These are phyloP conservation scores for Stemphylium beticola DNA, from an alignment of 2,329 filamentous ascomycete species.

Conservation along the genomic window DNA sequence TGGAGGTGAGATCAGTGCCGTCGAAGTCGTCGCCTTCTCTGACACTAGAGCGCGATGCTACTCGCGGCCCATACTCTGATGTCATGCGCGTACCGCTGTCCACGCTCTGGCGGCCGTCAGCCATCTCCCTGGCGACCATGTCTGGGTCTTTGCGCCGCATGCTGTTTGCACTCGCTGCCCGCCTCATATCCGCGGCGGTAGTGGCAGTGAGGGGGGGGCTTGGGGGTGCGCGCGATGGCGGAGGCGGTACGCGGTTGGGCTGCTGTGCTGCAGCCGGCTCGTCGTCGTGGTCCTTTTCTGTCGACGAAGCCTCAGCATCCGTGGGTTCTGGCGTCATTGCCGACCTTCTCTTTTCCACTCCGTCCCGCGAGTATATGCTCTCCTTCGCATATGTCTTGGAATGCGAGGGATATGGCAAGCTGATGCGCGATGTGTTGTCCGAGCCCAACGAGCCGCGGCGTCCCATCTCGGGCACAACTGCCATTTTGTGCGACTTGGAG, in stretches of 20 bases:
- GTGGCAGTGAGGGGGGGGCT: conserved; percentile 56
- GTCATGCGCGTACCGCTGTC: conserved; percentile 49
- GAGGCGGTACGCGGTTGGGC: conserved; percentile 26
- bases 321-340: conserved; percentile 51
- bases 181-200: conserved; percentile 50
- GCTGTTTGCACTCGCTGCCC: conserved; percentile 54
- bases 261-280: conserved; percentile 14
- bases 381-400: conserved; percentile 94
- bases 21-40: conserved; percentile 47
- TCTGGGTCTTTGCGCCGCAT: conserved; percentile 50
- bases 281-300: conserved; percentile 31
- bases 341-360: conserved; percentile 39
- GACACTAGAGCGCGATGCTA: conserved; percentile 53
- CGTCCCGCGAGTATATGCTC: conserved; percentile 67
- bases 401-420: conserved; percentile 77
- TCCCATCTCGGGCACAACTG: conserved; percentile 57
- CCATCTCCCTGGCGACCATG: conserved; percentile 44
- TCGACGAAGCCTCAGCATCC: conserved; percentile 44
- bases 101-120: conserved; percentile 49
- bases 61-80: conserved; percentile 43
- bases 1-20: conserved; percentile 53
- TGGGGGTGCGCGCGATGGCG: conserved; percentile 49
- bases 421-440: conserved; percentile 46
- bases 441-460: conserved; percentile 47
- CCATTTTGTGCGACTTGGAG: conserved; percentile 43